Evolutionary conservation across 1,139 yeast species (phyloP).

Genomic region (Kodamaea alishanica): DNA sequence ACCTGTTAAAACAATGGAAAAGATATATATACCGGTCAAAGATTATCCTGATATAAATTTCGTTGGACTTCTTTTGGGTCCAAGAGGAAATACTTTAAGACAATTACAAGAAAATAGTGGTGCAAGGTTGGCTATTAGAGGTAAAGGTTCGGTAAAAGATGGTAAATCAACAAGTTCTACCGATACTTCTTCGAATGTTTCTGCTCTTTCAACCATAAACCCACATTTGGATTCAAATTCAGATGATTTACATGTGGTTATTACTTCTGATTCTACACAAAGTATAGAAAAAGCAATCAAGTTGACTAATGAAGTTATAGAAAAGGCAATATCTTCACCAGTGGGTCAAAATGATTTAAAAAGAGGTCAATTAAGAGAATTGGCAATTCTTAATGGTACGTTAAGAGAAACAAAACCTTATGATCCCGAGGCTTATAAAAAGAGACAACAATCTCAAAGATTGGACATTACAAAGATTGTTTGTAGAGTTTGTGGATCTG

Average conservation of each 20-base stretch:
- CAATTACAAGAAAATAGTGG: slow-evolving; percentile 80
- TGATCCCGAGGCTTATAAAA: slow-evolving; percentile 55
- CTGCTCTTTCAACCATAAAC: slow-evolving; percentile 22
- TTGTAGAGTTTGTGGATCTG: slow-evolving; percentile 74
- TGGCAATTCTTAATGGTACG: slow-evolving; percentile 94
- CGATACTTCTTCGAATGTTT: slow-evolving; percentile 15
- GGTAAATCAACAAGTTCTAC: slow-evolving; percentile 56
- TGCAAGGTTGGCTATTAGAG: slow-evolving; percentile 82
- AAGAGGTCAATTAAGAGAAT: slow-evolving; percentile 83
- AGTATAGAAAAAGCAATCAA: slow-evolving; percentile 73
- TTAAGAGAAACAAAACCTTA: slow-evolving; percentile 74
- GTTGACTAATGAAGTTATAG: slow-evolving; percentile 71
- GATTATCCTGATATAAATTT: slow-evolving; percentile 92
- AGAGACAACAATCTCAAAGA: slow-evolving; percentile 33
- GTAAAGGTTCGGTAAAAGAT: slow-evolving; percentile 92
- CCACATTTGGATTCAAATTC: slow-evolving; percentile 25
- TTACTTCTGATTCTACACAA: slow-evolving; percentile 79
- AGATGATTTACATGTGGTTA: slow-evolving; percentile 85
- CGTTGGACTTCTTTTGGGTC: slow-evolving; percentile 87
- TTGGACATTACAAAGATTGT: slow-evolving; percentile 56
- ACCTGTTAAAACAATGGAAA: slow-evolving; percentile 67
- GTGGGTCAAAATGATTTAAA: slow-evolving; percentile 91
- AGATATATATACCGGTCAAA: slow-evolving; percentile 77
- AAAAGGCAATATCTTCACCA: slow-evolving; percentile 83
- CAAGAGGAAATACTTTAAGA: slow-evolving; percentile 88